Conservation (phyloP, 768 basidiomycete species). For the Agaricus subrufescens region DNA sequence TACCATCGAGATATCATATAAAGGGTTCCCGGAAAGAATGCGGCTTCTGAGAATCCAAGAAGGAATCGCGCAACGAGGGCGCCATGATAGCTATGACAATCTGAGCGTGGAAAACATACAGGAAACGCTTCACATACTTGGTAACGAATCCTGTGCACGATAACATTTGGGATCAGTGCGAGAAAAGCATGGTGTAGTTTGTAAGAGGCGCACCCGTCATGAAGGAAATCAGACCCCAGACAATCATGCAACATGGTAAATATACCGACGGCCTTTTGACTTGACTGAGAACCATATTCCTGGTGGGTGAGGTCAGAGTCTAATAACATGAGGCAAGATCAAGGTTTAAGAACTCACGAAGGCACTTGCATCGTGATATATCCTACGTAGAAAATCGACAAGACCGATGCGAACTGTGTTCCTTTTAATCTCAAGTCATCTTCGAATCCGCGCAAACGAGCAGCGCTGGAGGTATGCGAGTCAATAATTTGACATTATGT, state of each 20-base stretch:
- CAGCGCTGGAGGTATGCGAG: slow-evolving; percentile 37
- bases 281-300: slow-evolving; percentile 65
- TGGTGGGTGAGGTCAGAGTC: slow-evolving; percentile 17
- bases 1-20: slow-evolving; percentile 71
- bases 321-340: not conserved
- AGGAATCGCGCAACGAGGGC: slow-evolving; percentile 69
- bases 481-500: not conserved
- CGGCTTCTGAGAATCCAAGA: slow-evolving; percentile 68
- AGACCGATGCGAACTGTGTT: slow-evolving; percentile 52
- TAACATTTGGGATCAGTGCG: not conserved
- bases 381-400: slow-evolving; percentile 63
- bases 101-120: not conserved
- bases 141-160: slow-evolving; percentile 32
- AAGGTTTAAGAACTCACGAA: slow-evolving; percentile 33
- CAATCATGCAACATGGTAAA: slow-evolving; percentile 54
- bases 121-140: slow-evolving; percentile 19
- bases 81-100: slow-evolving; percentile 45
- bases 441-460: slow-evolving; percentile 63
- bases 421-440: slow-evolving; percentile 52
- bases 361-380: slow-evolving; percentile 72
- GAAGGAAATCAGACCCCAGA: slow-evolving; percentile 59
- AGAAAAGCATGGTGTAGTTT: not conserved
- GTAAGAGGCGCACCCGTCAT: slow-evolving; percentile 35
- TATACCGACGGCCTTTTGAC: slow-evolving; percentile 62
- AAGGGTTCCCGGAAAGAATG: slow-evolving; percentile 67